Conservation (phyloP, 225 moss, liverwort and hornwort genomes). For the Thuidium tamariscinum region DNA sequence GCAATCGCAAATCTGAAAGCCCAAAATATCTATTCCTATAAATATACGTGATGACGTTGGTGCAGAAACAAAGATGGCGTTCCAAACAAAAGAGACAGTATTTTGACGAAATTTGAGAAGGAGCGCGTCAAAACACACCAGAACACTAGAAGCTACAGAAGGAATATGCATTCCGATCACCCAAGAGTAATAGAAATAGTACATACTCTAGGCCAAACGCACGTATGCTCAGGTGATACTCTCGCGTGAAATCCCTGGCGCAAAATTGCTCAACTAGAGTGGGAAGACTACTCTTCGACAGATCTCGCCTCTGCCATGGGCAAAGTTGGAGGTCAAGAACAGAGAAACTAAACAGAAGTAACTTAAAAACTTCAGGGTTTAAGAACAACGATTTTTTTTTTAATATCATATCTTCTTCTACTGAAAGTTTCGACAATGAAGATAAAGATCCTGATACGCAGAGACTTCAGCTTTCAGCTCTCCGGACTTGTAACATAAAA, state of each 20-base stretch:
- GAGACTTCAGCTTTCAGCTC: neutral
- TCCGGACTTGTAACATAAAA: neutral
- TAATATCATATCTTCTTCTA: neutral
- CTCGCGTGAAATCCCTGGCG: neutral
- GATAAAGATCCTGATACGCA: neutral
- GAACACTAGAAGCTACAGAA: neutral
- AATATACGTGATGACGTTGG: neutral
- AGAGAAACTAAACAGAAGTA: neutral
- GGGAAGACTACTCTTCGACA: neutral
- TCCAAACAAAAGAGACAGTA: neutral
- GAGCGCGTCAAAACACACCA: neutral
- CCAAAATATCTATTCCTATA: neutral
- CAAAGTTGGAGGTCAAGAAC: neutral
- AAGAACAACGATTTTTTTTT: neutral
- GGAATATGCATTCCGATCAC: neutral
- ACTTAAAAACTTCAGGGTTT: neutral
- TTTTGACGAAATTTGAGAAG: neutral
- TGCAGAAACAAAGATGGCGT: neutral
- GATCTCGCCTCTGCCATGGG: neutral
- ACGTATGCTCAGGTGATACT: neutral
- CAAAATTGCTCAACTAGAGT: neutral
- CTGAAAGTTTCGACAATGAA: neutral
- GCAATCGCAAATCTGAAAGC: neutral
- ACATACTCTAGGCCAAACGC: neutral
- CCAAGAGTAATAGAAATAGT: neutral